These are phyloP conservation scores for Hygrophorus pudorinus DNA, from an alignment of 768 basidiomycete species.

Conservation along the genomic window DNA sequence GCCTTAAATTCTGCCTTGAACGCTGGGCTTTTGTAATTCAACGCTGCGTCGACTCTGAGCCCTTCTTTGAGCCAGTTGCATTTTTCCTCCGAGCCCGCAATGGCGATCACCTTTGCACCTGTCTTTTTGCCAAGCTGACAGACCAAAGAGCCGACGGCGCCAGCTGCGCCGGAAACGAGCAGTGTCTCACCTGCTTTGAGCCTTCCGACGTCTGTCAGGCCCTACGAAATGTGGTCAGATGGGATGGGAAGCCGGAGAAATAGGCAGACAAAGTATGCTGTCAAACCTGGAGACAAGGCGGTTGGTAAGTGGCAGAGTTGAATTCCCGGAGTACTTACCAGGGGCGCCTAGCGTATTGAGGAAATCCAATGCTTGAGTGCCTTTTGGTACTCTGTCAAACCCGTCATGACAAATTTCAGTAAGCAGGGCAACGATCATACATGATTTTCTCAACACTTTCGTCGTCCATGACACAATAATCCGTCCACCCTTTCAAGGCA, in stretches of 20 bases:
- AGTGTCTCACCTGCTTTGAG: constrained; percentile 80
- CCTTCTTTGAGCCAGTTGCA: constrained; percentile 80
- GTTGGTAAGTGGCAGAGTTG: neutral
- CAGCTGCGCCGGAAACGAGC: constrained; percentile 84
- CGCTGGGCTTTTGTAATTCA: constrained; percentile 79
- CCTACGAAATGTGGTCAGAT: constrained; percentile 32
- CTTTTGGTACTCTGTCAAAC: constrained; percentile 39
- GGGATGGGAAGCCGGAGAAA: neutral
- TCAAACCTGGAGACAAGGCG: constrained; percentile 43
- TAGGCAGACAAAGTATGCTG: constrained; percentile 74
- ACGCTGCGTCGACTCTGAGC: constrained; percentile 68
- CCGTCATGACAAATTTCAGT: constrained; percentile 1
- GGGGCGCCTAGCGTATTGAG: constrained; percentile 69
- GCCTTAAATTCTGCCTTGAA: constrained; percentile 68
- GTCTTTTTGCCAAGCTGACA: constrained; percentile 77
- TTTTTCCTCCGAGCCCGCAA: constrained; percentile 80
- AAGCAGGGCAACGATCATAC: constrained; percentile 29
- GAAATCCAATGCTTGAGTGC: constrained; percentile 63
- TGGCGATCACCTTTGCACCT: constrained; percentile 78
- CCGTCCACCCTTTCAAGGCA: constrained; percentile 57
- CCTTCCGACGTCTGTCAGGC: constrained; percentile 70
- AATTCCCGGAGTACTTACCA: constrained; percentile 38
- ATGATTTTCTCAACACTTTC: constrained; percentile 38
- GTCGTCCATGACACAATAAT: constrained; percentile 57
- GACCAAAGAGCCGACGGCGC: constrained; percentile 74